Evolutionary conservation across 1,284 basidiomycete genomes (phyloP).

Genomic region (Hemileia vastatrix): DNA sequence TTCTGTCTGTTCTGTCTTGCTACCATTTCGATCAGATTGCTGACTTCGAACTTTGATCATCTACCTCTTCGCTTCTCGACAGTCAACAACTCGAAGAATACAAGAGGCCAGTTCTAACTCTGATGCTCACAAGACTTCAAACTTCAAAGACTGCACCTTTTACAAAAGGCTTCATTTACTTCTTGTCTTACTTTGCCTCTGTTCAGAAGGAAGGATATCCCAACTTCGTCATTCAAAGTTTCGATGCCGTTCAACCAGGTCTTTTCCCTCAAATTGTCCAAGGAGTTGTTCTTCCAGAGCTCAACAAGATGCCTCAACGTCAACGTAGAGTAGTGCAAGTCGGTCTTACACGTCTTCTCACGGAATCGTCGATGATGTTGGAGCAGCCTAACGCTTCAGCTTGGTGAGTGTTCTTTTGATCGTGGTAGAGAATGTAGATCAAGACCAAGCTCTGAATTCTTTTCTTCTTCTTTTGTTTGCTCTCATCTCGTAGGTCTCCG

Average conservation of each 20-base stretch:
- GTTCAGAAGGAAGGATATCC: constrained; percentile 63
- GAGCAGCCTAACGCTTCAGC: constrained; percentile 54
- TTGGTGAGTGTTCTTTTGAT: constrained; percentile 53
- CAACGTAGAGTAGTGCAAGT: constrained; percentile 74
- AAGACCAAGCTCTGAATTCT: not conserved
- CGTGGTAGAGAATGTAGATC: not conserved
- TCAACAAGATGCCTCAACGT: constrained; percentile 65
- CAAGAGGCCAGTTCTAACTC: constrained; percentile 66
- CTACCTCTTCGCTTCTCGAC: constrained; percentile 4
- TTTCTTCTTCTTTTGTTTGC: not conserved
- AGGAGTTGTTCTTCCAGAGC: constrained; percentile 71
- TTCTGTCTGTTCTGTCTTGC: too few species aligned
- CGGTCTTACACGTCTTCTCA: constrained; percentile 68
- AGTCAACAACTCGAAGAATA: constrained; percentile 63
- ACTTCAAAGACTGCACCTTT: constrained; percentile 80
- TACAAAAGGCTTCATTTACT: constrained; percentile 69
- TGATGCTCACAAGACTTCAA: constrained; percentile 76
- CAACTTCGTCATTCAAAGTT: constrained; percentile 61
- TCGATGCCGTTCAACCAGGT: constrained; percentile 75
- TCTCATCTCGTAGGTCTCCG: constrained; percentile 51
- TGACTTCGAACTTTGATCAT: not conserved
- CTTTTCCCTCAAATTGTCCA: constrained; percentile 72
- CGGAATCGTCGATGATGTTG: constrained; percentile 60
- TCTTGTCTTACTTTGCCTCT: constrained; percentile 65
- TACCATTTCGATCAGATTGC: not conserved